phyloP scores from a whole-genome alignment of 768 basidiomycete genomes.

The Chlorophyllum brunneum region DNA sequence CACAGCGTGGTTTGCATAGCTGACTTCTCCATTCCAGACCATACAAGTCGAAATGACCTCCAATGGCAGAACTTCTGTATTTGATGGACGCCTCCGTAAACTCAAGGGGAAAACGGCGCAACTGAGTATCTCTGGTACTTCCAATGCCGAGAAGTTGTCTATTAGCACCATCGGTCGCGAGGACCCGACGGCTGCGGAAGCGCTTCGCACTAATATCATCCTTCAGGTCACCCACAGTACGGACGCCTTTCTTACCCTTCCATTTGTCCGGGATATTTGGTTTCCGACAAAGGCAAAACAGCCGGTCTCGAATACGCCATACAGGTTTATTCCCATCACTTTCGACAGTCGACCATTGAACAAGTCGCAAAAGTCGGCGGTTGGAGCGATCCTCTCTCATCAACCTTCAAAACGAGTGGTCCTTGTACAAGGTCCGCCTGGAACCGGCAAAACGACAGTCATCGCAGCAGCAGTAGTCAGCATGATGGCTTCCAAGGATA shows the following conservation, averaged over 20 bases:
- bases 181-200: conserved; percentile 44
- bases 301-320: background rate
- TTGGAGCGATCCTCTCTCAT: conserved; percentile 30
- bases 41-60: conserved; percentile 10
- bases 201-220: conserved; percentile 21
- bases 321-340: conserved; percentile 2
- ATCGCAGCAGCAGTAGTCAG: conserved; percentile 47
- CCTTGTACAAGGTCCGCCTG: conserved; percentile 52
- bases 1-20: background rate
- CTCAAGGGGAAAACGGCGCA: no score
- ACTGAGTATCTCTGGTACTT: conserved; percentile 25
- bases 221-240: conserved; percentile 24
- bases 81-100: conserved; percentile 44
- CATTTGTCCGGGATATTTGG: conserved; percentile 34
- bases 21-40: background rate
- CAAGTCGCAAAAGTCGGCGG: conserved; percentile 30
- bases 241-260: conserved; percentile 25
- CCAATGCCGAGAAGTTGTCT: conserved; percentile 23
- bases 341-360: conserved; percentile 25
- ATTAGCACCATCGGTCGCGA: conserved; percentile 47
- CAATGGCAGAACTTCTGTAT: background rate
- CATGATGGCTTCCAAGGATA: conserved; percentile 25
- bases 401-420: conserved; percentile 23
- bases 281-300: conserved; percentile 17
- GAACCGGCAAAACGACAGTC: conserved; percentile 62